Evolutionary conservation across 2,329 filamentous ascomycete species (phyloP).

Genomic region (Sclerotinia spermophila): DNA sequence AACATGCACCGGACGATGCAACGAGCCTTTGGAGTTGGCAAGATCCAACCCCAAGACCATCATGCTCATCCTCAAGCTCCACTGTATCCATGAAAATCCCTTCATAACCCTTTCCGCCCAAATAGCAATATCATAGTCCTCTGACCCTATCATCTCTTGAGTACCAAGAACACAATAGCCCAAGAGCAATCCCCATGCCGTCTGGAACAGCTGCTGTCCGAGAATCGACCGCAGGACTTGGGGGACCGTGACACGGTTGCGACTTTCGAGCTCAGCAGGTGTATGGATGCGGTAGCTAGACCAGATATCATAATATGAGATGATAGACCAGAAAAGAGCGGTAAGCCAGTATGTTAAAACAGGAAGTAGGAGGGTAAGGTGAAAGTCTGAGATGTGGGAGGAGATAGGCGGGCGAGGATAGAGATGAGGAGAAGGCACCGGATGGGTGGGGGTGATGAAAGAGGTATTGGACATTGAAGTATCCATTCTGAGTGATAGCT

Average conservation of each 20-base stretch:
- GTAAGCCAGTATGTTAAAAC: constrained; percentile 5
- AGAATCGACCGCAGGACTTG: constrained; percentile 47
- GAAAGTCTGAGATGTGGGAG: constrained; percentile 72
- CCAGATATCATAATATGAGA: constrained; percentile 12
- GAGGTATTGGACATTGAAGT: background rate
- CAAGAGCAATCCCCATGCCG: background rate
- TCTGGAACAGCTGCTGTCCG: background rate
- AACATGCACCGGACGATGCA: constrained; percentile 3
- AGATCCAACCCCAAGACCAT: background rate
- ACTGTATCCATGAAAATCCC: background rate
- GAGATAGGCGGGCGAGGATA: constrained; percentile 65
- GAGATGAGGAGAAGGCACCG: constrained; percentile 41
- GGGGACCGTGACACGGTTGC: constrained; percentile 79
- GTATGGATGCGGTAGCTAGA: constrained; percentile 57
- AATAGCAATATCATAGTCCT: constrained; percentile 6
- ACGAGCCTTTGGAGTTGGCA: background rate
- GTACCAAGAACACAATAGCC: constrained; percentile 4
- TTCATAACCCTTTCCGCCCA: background rate
- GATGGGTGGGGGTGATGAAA: constrained; percentile 48
- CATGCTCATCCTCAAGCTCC: background rate
- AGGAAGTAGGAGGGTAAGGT: constrained; percentile 54
- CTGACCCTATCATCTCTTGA: constrained; percentile 2
- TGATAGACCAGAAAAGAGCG: background rate
- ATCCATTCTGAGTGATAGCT: constrained; percentile 1
- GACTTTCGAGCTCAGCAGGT: constrained; percentile 78